Conservation (phyloP, 2,329 filamentous ascomycete genomes). For the Ophiocordyceps australis region DNA sequence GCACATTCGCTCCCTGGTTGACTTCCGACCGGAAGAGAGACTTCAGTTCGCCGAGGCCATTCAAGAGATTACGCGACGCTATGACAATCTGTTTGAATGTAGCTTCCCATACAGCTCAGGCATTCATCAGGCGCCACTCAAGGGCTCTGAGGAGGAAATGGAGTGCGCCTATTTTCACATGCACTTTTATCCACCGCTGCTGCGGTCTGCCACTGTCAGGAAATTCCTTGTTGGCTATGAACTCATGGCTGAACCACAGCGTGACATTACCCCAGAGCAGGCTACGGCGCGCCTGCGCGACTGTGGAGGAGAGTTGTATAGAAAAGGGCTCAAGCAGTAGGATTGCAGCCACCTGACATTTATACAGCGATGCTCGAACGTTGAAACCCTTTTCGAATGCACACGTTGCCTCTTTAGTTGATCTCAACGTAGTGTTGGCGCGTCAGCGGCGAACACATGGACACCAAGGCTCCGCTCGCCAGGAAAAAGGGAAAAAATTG, state of each 20-base stretch:
- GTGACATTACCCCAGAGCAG: slow-evolving; percentile 95
- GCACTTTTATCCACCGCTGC: slow-evolving; percentile 90
- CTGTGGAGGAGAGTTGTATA: slow-evolving; percentile 70
- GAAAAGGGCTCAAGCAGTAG: slow-evolving; percentile 28
- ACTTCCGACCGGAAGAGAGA: slow-evolving; percentile 56
- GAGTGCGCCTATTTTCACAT: slow-evolving; percentile 85
- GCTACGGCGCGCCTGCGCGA: slow-evolving; percentile 60
- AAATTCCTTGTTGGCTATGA: slow-evolving; percentile 97
- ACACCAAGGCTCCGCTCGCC: slow-evolving; percentile 30
- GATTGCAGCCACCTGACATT: not conserved
- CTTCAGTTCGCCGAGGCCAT: slow-evolving; percentile 64
- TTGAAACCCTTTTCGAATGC: not conserved
- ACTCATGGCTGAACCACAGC: slow-evolving; percentile 91
- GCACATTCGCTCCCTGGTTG: slow-evolving; percentile 71
- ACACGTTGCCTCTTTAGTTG: slow-evolving; percentile 5
- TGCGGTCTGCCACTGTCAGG: slow-evolving; percentile 81
- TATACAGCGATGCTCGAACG: not conserved
- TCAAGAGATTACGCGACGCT: slow-evolving; percentile 73
- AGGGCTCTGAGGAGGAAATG: slow-evolving; percentile 64
- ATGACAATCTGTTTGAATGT: slow-evolving; percentile 95
- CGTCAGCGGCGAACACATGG: slow-evolving; percentile 51
- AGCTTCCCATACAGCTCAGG: slow-evolving; percentile 95
- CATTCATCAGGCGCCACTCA: slow-evolving; percentile 83
- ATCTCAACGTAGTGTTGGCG: slow-evolving; percentile 48
- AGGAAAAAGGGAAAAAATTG: slow-evolving; percentile 36